phyloP scores from a whole-genome alignment of 371 early-diverging fungal genomes.

The Chytridium lagenaria region DNA sequence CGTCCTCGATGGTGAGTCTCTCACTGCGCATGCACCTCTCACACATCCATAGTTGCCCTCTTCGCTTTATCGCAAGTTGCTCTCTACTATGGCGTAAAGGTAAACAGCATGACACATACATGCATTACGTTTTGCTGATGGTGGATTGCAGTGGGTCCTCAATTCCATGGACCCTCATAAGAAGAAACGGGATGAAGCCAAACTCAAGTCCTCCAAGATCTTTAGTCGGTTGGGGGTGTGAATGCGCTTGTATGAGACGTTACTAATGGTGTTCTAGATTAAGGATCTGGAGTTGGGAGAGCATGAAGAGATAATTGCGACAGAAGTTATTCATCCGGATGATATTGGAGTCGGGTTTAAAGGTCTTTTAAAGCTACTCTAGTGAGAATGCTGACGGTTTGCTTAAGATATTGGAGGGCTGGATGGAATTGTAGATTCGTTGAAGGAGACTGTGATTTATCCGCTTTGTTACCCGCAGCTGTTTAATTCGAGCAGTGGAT shows the following conservation, averaged over 20 bases:
- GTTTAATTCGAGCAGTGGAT: constrained; percentile 76
- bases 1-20: constrained; percentile 15
- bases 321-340: constrained; percentile 91
- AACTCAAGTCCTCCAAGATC: constrained; percentile 71
- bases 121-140: not conserved
- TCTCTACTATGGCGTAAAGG: constrained; percentile 78
- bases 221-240: constrained; percentile 77
- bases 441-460: constrained; percentile 94
- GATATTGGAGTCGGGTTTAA: constrained; percentile 86
- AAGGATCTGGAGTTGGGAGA: constrained; percentile 80
- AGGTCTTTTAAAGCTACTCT: constrained; percentile 54
- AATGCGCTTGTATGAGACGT: not conserved
- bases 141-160: constrained; percentile 64
- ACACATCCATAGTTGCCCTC: constrained; percentile 39
- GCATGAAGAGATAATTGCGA: constrained; percentile 92
- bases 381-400: not conserved
- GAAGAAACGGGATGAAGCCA: constrained; percentile 75
- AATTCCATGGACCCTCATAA: constrained; percentile 74
- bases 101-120: not conserved
- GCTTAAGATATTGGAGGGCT: constrained; percentile 87
- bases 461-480: constrained; percentile 90
- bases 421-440: constrained; percentile 85
- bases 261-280: constrained; percentile 36
- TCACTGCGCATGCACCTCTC: not conserved
- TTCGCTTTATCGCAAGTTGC: constrained; percentile 84